Conservation (phyloP, 1,284 basidiomycete genomes). For the Cryptococcus maquisensis region DNA sequence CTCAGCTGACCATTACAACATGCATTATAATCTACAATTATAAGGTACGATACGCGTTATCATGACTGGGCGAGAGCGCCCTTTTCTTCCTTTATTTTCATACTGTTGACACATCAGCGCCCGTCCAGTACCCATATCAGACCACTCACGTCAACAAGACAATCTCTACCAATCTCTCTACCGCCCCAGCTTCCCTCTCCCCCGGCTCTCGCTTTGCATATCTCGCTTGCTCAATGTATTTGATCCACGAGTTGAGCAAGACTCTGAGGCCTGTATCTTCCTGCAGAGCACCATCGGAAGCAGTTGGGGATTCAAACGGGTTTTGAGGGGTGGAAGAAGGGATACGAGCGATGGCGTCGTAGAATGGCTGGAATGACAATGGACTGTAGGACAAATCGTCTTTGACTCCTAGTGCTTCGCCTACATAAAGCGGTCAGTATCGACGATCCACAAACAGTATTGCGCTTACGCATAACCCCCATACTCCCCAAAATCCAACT, state of each 20-base stretch:
- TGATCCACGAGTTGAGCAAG: slow-evolving; percentile 71
- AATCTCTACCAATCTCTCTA: slow-evolving; percentile 61
- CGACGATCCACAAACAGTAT: not conserved
- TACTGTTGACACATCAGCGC: not conserved
- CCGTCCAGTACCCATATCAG: not conserved
- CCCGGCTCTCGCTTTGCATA: slow-evolving; percentile 62
- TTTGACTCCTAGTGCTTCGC: slow-evolving; percentile 46
- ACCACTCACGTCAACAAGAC: slow-evolving; percentile 57
- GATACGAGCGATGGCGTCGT: slow-evolving; percentile 42
- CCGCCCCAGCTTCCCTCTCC: slow-evolving; percentile 65
- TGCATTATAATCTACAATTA: too few relatives aligned
- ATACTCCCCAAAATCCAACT: slow-evolving; percentile 36
- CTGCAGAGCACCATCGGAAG: not conserved
- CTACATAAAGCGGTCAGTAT: slow-evolving; percentile 1
- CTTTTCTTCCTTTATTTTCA: not conserved
- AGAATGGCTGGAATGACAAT: slow-evolving; percentile 53
- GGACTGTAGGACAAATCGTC: slow-evolving; percentile 40
- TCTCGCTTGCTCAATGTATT: slow-evolving; percentile 69
- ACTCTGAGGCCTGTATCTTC: slow-evolving; percentile 50
- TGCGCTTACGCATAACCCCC: slow-evolving; percentile 33
- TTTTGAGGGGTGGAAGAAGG: slow-evolving; percentile 62
- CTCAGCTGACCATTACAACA: too few relatives aligned
- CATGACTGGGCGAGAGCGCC: too few relatives aligned
- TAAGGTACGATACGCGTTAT: too few relatives aligned
- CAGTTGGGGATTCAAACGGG: slow-evolving; percentile 21